Evolutionary conservation across 176 grass and related monocot genomes (phyloP).

Genomic region (Cenchrus fungigraminus): DNA sequence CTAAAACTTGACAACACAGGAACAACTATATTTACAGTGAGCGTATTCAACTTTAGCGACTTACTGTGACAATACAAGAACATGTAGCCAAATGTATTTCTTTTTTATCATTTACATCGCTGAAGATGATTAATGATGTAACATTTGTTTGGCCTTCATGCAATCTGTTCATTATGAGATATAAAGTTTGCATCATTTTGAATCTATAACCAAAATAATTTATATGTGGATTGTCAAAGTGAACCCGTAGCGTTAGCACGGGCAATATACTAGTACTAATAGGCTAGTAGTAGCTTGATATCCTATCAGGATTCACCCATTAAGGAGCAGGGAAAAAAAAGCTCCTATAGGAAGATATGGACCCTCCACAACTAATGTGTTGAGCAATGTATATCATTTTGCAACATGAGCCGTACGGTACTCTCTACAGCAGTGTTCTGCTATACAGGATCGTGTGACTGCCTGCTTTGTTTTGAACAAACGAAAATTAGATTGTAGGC

Average conservation of each 20-base stretch:
- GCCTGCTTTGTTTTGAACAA: too few species aligned
- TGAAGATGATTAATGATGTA: constrained; percentile 4
- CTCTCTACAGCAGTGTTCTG: too few species aligned
- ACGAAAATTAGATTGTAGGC: too few species aligned
- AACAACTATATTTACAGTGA: constrained; percentile 88
- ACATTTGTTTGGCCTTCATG: neutral
- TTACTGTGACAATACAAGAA: neutral
- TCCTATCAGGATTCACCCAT: neutral
- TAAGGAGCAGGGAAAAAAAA: neutral
- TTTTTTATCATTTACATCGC: constrained; percentile 15
- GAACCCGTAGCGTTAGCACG: neutral
- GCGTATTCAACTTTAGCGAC: constrained; percentile 41
- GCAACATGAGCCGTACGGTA: too few species aligned
- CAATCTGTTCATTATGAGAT: neutral
- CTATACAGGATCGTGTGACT: too few species aligned
- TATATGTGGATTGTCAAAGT: neutral
- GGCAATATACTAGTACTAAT: too few species aligned
- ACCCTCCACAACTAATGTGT: neutral
- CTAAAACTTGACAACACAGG: constrained; percentile 92
- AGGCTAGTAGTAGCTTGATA: neutral
- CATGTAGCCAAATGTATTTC: neutral
- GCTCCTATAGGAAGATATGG: neutral
- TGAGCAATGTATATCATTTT: too few species aligned
- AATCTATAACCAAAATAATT: constrained; percentile 10
- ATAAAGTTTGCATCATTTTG: constrained; percentile 16